Base-by-base conservation (phyloP, 345 rosid genomes). In the Corchorus capsularis region DNA sequence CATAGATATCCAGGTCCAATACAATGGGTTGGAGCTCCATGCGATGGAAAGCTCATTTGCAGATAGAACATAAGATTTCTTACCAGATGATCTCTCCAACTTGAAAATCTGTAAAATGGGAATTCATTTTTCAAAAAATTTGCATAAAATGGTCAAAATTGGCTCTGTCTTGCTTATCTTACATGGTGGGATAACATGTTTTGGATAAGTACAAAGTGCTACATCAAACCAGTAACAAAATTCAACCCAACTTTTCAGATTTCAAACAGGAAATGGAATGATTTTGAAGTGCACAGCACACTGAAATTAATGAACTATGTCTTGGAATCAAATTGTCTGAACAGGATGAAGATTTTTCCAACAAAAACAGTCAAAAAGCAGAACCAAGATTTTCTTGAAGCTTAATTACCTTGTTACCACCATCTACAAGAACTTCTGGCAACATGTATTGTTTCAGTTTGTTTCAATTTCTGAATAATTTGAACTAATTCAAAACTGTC, bases 1-100 rank as follows among this genome's bases (percentile, higher is more conserved):
- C 19, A 61, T 66, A 8, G 87, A 76, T 15, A 60, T 66, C 97
- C 96, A 94, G 22, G 69, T 54, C 97, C 97, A 94, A 71, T 86
- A 70, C 59, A 80, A 55, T 19, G 91, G 79, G 59, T 86, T 82
- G 63, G 78, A 65, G 60, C 90, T 82, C 87, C 88, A 84, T 17
- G 86, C 75, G 62, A 94, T 92, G 2, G 87, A 79, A 72, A 92
- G 88, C 70, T 88, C 88, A 79, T 89, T 89, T 39, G 98, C 91
- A 12, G 98, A 94, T 56, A 94, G 60, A 22, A 82, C 35, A 54
- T 80, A 91, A 0, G 83, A 86, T 46, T 79, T 82, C 78, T 75
- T 89, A 16, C 94, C 94, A 8, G 87, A 76, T 32, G 79, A 82
- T 82, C 78, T 89, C 78, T 92, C 90, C 76, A 92, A 45, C 75